These are phyloP conservation scores for Zancudomyces culisetae DNA, from an alignment of 371 early-diverging fungal genomes.

Conservation along the genomic window DNA sequence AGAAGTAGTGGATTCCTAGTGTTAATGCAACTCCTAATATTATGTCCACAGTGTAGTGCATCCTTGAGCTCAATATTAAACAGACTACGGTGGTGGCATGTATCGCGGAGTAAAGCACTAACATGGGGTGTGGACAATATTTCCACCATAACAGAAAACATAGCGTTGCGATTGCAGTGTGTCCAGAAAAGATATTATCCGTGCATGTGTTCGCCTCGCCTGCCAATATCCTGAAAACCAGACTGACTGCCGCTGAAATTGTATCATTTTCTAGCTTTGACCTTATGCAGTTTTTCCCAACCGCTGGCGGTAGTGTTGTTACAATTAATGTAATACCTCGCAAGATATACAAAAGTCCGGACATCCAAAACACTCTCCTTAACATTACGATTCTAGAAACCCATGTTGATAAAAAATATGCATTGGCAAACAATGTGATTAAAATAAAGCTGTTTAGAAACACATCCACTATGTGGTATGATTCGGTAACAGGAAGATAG, in stretches of 20 bases:
- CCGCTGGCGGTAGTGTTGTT: constrained; percentile 46
- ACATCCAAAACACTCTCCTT: constrained; percentile 37
- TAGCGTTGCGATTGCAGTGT: constrained; percentile 33
- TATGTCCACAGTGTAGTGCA: constrained; percentile 53
- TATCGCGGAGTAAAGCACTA: constrained; percentile 29
- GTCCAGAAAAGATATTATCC: constrained; percentile 56
- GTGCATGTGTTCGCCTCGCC: constrained; percentile 39
- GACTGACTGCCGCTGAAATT: neutral
- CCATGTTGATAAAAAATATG: constrained; percentile 9
- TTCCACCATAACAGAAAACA: constrained; percentile 39
- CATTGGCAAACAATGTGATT: neutral
- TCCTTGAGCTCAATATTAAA: constrained; percentile 37
- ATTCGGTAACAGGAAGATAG: neutral
- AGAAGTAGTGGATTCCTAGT: constrained; percentile 25
- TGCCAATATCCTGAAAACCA: constrained; percentile 19
- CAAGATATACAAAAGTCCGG: constrained; percentile 33
- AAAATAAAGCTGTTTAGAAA: neutral
- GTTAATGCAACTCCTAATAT: constrained; percentile 40
- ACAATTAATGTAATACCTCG: constrained; percentile 39
- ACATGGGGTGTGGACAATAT: constrained; percentile 31
- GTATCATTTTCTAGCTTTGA: constrained; percentile 12
- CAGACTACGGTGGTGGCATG: constrained; percentile 30
- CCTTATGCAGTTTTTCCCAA: constrained; percentile 21
- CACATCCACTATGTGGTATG: neutral
- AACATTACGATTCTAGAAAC: constrained; percentile 28